Conservation (phyloP, 176 grass and related monocot genomes). For the Zea luxurians region DNA sequence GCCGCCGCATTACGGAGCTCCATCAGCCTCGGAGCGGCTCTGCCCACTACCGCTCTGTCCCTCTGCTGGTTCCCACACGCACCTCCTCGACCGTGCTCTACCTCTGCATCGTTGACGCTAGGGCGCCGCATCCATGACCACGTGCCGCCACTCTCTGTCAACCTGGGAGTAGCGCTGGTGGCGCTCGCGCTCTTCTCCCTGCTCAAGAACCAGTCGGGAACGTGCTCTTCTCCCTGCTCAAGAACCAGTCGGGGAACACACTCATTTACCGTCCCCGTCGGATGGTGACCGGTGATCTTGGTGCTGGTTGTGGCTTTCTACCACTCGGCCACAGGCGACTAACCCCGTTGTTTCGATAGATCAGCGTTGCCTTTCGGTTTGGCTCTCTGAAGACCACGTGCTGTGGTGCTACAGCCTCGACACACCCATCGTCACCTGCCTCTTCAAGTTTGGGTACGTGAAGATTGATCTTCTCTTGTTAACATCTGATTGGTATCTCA, state of each 20-base stretch:
- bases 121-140: too few relatives aligned
- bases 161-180: conserved; percentile 71
- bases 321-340: conserved; percentile 48
- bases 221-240: too few relatives aligned
- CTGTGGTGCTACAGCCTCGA: conserved; percentile 64
- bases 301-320: conserved; percentile 20
- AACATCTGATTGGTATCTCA: background rate
- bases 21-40: too few relatives aligned
- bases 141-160: too few relatives aligned
- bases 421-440: conserved; percentile 64
- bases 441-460: conserved; percentile 76
- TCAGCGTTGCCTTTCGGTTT: conserved; percentile 56
- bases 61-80: too few relatives aligned
- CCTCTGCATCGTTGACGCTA: too few relatives aligned
- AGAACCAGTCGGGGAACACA: too few relatives aligned
- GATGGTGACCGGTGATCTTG: conserved; percentile 32
- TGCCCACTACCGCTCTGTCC: too few relatives aligned
- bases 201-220: conserved; percentile 78
- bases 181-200: conserved; percentile 84
- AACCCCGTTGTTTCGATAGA: conserved; percentile 62
- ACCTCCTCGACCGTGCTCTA: too few relatives aligned
- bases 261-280: conserved; percentile 63
- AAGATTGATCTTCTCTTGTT: background rate
- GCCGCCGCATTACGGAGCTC: too few relatives aligned
- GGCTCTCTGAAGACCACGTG: conserved; percentile 70